These are phyloP conservation scores for Blastocladiella emersonii DNA, from an alignment of 371 early-diverging fungal species.

Conservation along the genomic window DNA sequence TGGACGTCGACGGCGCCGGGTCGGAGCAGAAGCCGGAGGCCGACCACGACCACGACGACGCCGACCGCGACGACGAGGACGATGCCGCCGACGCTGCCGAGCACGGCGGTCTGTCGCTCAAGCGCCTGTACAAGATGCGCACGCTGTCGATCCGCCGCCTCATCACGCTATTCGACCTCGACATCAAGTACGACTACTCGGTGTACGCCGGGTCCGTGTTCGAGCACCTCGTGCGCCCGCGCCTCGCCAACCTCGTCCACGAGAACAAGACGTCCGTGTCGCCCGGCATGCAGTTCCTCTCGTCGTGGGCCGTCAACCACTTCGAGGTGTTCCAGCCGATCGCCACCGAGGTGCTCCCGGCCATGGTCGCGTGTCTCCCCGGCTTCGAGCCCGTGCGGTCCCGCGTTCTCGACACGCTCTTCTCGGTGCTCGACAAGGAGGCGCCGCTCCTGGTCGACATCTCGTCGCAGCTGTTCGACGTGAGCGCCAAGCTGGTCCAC, in stretches of 20 bases:
- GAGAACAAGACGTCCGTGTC: conserved; percentile 79
- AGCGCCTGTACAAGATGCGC: conserved; percentile 40
- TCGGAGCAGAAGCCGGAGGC: conserved; percentile 15
- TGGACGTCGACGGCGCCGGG: conserved; percentile 5
- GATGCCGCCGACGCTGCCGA: neutral
- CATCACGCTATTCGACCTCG: conserved; percentile 50
- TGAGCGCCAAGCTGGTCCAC: neutral
- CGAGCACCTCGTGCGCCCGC: conserved; percentile 44
- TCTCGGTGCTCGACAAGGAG: conserved; percentile 62
- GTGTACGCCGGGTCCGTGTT: conserved; percentile 64
- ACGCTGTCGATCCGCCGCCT: conserved; percentile 57
- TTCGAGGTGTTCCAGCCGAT: conserved; percentile 45
- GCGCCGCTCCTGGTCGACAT: conserved; percentile 26
- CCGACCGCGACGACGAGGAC: conserved; percentile 15
- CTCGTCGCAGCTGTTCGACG: conserved; percentile 8
- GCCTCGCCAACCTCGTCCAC: conserved; percentile 47
- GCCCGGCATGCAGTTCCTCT: conserved; percentile 57
- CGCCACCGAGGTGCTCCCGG: conserved; percentile 44
- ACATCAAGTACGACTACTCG: conserved; percentile 49
- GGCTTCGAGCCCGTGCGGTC: conserved; percentile 43
- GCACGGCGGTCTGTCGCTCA: neutral
- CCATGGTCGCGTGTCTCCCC: conserved; percentile 50
- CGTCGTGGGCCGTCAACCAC: conserved; percentile 61
- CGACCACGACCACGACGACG: conserved; percentile 20
- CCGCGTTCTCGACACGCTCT: conserved; percentile 46